These are phyloP conservation scores for Abortiporus biennis DNA, from an alignment of 1,284 basidiomycete genomes.

Conservation along the genomic window DNA sequence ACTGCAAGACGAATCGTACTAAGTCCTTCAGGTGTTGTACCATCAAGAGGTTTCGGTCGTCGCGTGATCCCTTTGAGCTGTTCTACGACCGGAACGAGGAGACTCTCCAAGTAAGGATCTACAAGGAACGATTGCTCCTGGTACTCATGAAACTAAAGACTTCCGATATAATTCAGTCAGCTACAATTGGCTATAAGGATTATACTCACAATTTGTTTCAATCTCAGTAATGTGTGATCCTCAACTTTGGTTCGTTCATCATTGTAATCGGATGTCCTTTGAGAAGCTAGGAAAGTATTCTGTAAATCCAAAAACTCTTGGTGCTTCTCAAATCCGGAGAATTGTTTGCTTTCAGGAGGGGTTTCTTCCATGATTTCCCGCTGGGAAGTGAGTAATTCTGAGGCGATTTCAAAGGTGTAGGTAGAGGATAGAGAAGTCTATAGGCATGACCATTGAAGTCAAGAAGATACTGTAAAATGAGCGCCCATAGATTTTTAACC, in stretches of 20 bases:
- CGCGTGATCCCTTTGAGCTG: constrained; percentile 46
- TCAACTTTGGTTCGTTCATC: no score
- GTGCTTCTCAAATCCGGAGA: constrained; percentile 55
- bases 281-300: constrained; percentile 41
- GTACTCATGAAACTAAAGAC: constrained; percentile 75
- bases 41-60: constrained; percentile 7
- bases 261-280: no score
- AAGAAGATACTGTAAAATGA: no score
- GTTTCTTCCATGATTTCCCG: constrained; percentile 31
- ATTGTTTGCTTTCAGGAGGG: constrained; percentile 33
- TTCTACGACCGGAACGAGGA: constrained; percentile 76
- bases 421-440: no score
- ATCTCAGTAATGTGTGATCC: constrained; percentile 1
- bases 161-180: constrained; percentile 30
- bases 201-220: constrained; percentile 3
- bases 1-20: constrained; percentile 46
- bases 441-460: no score
- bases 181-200: not conserved
- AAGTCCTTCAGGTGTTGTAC: not conserved
- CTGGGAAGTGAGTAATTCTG: no score
- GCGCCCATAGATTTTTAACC: no score
- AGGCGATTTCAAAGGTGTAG: no score
- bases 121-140: constrained; percentile 93
- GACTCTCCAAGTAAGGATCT: constrained; percentile 89
- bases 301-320: constrained; percentile 55